Evolutionary conservation across 2,329 filamentous ascomycete species (phyloP).

Genomic region (Exserohilum rostratum): DNA sequence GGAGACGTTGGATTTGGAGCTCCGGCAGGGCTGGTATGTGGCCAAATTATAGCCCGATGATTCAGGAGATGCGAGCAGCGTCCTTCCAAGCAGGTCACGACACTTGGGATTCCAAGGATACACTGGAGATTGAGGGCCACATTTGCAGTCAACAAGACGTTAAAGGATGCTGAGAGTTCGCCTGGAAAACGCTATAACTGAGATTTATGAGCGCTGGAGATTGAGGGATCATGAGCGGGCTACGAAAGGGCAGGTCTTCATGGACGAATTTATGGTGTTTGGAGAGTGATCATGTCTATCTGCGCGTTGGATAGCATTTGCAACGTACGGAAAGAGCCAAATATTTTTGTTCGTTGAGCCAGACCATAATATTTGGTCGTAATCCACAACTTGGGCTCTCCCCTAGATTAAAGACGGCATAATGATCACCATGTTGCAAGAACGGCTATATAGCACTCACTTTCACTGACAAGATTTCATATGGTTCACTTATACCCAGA

Average conservation of each 20-base stretch:
- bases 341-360: neutral
- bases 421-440: neutral
- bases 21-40: too few species aligned
- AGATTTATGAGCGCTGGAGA: neutral
- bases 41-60: too few species aligned
- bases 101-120: too few species aligned
- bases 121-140: too few species aligned
- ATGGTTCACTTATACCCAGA: too few species aligned
- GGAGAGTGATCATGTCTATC: neutral
- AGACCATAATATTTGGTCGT: too few species aligned
- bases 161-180: neutral
- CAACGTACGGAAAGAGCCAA: neutral
- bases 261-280: slow-evolving; percentile 11
- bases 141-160: too few species aligned
- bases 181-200: neutral
- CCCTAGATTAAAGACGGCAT: neutral
- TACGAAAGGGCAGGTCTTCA: slow-evolving; percentile 2
- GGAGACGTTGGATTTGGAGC: too few species aligned
- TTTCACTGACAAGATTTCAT: too few species aligned
- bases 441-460: neutral
- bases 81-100: too few species aligned
- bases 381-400: too few species aligned
- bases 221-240: neutral
- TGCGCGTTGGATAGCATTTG: neutral
- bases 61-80: neutral